Evolutionary conservation across 441 rosid genomes (phyloP).

Genomic region (Gossypium laxum): DNA sequence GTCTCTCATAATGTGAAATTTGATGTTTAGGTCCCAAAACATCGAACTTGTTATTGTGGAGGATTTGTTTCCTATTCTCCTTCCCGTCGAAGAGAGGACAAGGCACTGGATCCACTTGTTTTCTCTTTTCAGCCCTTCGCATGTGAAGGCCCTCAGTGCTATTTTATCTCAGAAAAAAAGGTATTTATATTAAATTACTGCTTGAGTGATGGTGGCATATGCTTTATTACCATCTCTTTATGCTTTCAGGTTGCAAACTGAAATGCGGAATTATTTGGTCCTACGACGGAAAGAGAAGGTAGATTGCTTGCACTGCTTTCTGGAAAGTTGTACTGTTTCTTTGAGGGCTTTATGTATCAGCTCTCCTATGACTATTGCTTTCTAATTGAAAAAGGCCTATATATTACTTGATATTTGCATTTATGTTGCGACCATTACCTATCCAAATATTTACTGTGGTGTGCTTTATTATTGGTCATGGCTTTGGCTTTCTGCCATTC

Average conservation of each 20-base stretch:
- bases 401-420: conserved; percentile 3
- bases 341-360: neutral
- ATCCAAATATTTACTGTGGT: neutral
- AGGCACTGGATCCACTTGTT: conserved; percentile 72
- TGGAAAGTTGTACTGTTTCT: neutral
- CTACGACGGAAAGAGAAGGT: conserved; percentile 63
- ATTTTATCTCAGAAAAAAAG: conserved; percentile 71
- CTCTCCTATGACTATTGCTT: neutral
- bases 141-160: conserved; percentile 57
- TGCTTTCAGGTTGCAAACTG: conserved; percentile 63
- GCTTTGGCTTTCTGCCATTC: neutral
- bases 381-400: neutral
- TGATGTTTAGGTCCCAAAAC: conserved; percentile 49
- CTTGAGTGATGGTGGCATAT: conserved; percentile 14
- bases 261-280: conserved; percentile 57
- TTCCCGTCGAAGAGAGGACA: conserved; percentile 62
- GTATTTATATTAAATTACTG: conserved; percentile 28
- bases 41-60: conserved; percentile 69
- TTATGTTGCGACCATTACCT: neutral
- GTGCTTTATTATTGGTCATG: neutral
- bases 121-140: conserved; percentile 61
- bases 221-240: conserved; percentile 15
- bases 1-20: neutral
- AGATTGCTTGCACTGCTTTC: conserved; percentile 7
- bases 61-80: conserved; percentile 56